A percentile compares a stretch with the other conserved stretches of the same genome.
phyloP scores from a whole-genome alignment of 1,284 basidiomycete genomes.

The Cutaneotrichosporon sp. region DNA sequence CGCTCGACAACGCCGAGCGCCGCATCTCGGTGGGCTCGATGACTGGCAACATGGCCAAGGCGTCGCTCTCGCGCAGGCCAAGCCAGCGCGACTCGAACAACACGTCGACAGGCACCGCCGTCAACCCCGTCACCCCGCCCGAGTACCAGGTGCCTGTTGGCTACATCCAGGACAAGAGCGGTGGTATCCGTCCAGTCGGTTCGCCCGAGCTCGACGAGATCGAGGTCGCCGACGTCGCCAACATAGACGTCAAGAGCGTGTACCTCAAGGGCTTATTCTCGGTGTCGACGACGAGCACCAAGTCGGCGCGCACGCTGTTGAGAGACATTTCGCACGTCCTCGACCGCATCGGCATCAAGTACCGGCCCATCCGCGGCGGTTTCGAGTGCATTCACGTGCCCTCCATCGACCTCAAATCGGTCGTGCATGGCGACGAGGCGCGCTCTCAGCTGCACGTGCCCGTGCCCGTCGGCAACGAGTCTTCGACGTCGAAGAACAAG shows the following conservation, averaged over 20 bases:
- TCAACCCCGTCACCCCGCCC: constrained; percentile 25
- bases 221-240: constrained; percentile 29
- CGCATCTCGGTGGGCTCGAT: constrained; percentile 59
- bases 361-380: constrained; percentile 83
- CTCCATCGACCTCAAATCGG: constrained; percentile 81
- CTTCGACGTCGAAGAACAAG: constrained; percentile 23
- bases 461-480: constrained; percentile 21
- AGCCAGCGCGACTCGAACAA: constrained; percentile 29
- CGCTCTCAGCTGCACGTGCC: constrained; percentile 22
- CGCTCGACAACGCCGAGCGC: constrained; percentile 63
- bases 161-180: constrained; percentile 24
- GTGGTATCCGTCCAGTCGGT: constrained; percentile 24
- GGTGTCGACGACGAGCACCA: constrained; percentile 94
- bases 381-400: constrained; percentile 96
- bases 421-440: constrained; percentile 55
- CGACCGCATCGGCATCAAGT: constrained; percentile 91
- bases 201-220: constrained; percentile 26
- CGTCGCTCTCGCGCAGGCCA: constrained; percentile 34
- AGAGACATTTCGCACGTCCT: constrained; percentile 82
- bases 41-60: constrained; percentile 34
- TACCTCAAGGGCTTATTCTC: constrained; percentile 88
- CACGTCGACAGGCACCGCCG: constrained; percentile 9
- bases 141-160: constrained; percentile 31
- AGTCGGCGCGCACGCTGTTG: constrained; percentile 76
- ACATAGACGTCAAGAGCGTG: constrained; percentile 74